Conservation (phyloP, 1,139 yeast genomes). For the Geotrichum australiense region DNA sequence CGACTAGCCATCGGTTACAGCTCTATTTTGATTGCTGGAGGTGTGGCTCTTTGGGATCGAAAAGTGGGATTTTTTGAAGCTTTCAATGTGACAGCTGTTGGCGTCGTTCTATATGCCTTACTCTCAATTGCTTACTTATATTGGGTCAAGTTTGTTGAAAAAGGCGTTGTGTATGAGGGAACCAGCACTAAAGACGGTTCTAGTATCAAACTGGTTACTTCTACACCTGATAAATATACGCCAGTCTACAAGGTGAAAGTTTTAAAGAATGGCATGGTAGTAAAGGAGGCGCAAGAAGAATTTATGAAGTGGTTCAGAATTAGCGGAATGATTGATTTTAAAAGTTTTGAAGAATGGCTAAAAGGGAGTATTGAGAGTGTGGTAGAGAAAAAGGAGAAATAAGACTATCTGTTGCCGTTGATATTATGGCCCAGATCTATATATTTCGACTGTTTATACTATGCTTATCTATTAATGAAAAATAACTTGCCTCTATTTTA, state of each 20-base stretch:
- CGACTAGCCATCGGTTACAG: slow-evolving; percentile 64
- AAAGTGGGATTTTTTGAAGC: slow-evolving; percentile 43
- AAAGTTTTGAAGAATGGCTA: slow-evolving; percentile 22
- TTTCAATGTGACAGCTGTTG: slow-evolving; percentile 37
- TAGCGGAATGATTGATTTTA: slow-evolving; percentile 27
- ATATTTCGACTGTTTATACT: too few species aligned
- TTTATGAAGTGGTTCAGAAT: slow-evolving; percentile 28
- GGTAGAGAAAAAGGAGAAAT: slow-evolving; percentile 6
- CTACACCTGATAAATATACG: slow-evolving; percentile 34
- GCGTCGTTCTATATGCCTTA: slow-evolving; percentile 45
- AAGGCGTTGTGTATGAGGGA: slow-evolving; percentile 58
- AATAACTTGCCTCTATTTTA: too few species aligned
- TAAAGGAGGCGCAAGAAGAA: slow-evolving; percentile 7
- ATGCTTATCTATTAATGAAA: too few species aligned
- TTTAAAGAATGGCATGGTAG: neutral
- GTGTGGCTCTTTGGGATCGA: slow-evolving; percentile 62
- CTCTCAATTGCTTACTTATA: slow-evolving; percentile 45
- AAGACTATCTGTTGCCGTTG: too few species aligned
- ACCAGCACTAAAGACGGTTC: slow-evolving; percentile 28
- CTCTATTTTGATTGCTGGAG: slow-evolving; percentile 60
- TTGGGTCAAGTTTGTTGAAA: slow-evolving; percentile 46
- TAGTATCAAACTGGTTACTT: slow-evolving; percentile 30
- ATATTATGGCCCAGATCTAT: too few species aligned
- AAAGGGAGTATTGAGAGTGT: slow-evolving; percentile 7
- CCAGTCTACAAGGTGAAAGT: slow-evolving; percentile 42